These are phyloP conservation scores for Tulasnella sp. DNA, from an alignment of 768 basidiomycete genomes.

Conservation along the genomic window DNA sequence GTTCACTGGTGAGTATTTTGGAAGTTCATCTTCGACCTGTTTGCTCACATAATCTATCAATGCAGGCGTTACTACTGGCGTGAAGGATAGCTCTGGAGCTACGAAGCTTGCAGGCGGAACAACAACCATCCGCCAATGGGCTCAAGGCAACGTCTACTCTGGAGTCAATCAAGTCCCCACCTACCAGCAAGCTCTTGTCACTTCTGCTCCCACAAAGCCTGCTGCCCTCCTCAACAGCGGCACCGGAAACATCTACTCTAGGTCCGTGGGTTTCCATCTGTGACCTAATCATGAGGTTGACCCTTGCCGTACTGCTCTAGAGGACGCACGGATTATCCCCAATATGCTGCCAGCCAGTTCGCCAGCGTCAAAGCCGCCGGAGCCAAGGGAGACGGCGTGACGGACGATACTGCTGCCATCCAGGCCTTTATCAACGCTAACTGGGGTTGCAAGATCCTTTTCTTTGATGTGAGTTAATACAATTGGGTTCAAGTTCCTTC, in stretches of 20 bases:
- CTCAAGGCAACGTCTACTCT: constrained; percentile 60
- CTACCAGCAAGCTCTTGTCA: constrained; percentile 45
- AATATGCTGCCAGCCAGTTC: constrained; percentile 46
- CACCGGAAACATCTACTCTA: constrained; percentile 17
- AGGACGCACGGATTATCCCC: constrained; percentile 36
- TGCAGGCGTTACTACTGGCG: constrained; percentile 36
- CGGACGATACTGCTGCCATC: constrained; percentile 66
- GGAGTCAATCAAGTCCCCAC: constrained; percentile 36
- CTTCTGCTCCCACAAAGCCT: constrained; percentile 40
- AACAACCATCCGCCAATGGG: constrained; percentile 57
- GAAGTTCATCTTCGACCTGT: constrained; percentile 54
- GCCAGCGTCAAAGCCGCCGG: neutral
- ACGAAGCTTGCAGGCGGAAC: constrained; percentile 30
- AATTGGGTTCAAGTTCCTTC: too few species aligned
- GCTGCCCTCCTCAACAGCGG: constrained; percentile 39
- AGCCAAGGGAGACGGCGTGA: constrained; percentile 41
- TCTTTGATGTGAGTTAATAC: too few species aligned
- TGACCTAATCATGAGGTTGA: too few species aligned
- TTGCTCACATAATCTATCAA: constrained; percentile 44
- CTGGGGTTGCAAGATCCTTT: constrained; percentile 67
- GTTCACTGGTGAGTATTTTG: too few species aligned
- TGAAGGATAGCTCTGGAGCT: constrained; percentile 27
- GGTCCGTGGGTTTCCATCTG: too few species aligned
- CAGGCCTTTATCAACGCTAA: constrained; percentile 52
- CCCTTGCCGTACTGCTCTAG: too few species aligned